phyloP scores from a whole-genome alignment of 2,329 filamentous ascomycete species.

The Bisporella sp. region DNA sequence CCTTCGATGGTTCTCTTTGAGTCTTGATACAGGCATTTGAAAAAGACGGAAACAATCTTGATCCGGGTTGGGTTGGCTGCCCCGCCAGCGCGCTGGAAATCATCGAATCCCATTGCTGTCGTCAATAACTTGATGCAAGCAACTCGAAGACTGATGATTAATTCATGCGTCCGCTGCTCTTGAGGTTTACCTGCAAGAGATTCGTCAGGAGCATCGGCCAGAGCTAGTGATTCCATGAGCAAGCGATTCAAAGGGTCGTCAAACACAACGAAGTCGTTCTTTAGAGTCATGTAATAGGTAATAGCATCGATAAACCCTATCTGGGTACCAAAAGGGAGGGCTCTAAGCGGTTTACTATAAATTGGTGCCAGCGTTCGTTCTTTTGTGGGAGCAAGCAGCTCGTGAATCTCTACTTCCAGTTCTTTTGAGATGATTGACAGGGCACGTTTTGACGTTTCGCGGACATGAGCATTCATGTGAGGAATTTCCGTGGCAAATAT shows the following conservation, averaged over 20 bases:
- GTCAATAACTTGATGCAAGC: slow-evolving; percentile 90
- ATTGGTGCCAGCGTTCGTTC: slow-evolving; percentile 86
- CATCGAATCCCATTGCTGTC: slow-evolving; percentile 86
- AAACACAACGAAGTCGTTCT: slow-evolving; percentile 82
- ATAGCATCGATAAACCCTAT: slow-evolving; percentile 98
- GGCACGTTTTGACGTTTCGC: slow-evolving; percentile 75
- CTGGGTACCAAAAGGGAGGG: slow-evolving; percentile 87
- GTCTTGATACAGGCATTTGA: slow-evolving; percentile 93
- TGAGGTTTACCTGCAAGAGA: slow-evolving; percentile 85
- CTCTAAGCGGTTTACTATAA: slow-evolving; percentile 88
- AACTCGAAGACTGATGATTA: slow-evolving; percentile 85
- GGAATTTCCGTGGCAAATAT: slow-evolving; percentile 83
- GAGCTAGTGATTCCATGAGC: slow-evolving; percentile 84
- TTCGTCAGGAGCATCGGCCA: slow-evolving; percentile 93
- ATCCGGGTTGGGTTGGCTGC: slow-evolving; percentile 54
- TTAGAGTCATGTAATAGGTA: slow-evolving; percentile 86
- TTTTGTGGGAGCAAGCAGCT: slow-evolving; percentile 83
- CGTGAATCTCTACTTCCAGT: slow-evolving; percentile 71
- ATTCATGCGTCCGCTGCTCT: slow-evolving; percentile 92
- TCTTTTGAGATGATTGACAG: slow-evolving; percentile 77
- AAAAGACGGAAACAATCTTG: slow-evolving; percentile 89
- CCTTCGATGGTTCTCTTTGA: slow-evolving; percentile 89
- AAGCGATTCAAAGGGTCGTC: slow-evolving; percentile 87
- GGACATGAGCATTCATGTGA: slow-evolving; percentile 94
- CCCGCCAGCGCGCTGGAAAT: slow-evolving; percentile 46